Evolutionary conservation across 352 stramenopile species (phyloP), one percentile per base, ranked within the genome.

Genomic region (Bremia lactucae): DNA sequence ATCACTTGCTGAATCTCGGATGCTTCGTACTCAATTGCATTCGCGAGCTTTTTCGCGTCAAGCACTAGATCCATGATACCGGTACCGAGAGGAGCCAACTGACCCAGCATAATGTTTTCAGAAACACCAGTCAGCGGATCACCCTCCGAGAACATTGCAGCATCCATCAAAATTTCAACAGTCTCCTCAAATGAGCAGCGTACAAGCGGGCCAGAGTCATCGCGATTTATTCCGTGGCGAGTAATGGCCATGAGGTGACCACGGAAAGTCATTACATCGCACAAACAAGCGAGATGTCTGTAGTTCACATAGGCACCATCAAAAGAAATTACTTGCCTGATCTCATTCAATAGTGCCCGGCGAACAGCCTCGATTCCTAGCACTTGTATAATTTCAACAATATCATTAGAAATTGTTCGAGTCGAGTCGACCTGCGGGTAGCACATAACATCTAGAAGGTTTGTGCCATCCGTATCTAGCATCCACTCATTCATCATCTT

Each of bases 241-340:
- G 96, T 97, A 49, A 99, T 97, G 31, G 96, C 94, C 71, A 94
- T 95, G 16, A 98, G 71, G 43, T 97, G 87, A 4, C 96, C 96
- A 56, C 96, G 86, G 77, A 97, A 98, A 5, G 96, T 99, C 96
- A 99, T 99, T 11, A 98, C 94, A 70, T 99, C 96, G 24, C 96
- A 94, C 29, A 99, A 68, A 56, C 94, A 97, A 26, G 95, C 91
- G 55, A 99, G 65, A 68, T 99, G 97, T 43, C 97, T 93, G 69
- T 99, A 99, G 66, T 99, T 99, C 35, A 99, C 96, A 71, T 99
- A 99, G 13, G 94, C 95, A 65, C 95, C 95, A 84, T 99, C 96
- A 62, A 99, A 98, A 46, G 83, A 97, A 73, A 99, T 97, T 22
- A 99, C 93, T 57, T 96, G 95, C 31, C 95, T 83, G 26, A 99